Base-by-base conservation (phyloP, 192 early-diverging fungal genomes). In the Podila clonocystis region DNA sequence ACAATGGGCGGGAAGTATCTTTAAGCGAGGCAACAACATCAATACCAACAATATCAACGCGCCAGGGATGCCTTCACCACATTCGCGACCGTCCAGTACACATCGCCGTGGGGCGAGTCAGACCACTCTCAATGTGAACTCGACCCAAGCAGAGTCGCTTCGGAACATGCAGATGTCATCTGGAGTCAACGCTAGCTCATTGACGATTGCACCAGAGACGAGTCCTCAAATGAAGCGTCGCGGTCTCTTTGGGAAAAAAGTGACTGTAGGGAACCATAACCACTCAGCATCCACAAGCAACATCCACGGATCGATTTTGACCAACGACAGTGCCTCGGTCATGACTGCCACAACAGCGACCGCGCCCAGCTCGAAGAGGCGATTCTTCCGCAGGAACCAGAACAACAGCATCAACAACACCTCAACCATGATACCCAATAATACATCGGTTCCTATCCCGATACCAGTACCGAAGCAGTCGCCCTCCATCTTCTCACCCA, bases 1-100 rank as follows among this genome's bases (percentile, higher is more conserved):
- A 58, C 86, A 87, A 59, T 89, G 88, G 88, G 83, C 86, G 5
- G 88, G 88, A 31, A 61, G 82, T 9, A 70, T 87, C 13, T 86
- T 89, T 65, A 65, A 62, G 49, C 38, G 75, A 62, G 69, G 22
- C 34, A 67, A 24, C n/a, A 68, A 26, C 45, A 66, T 13, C 48
- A 17, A 4, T 12, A 20, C 1, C 28, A 57, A n/a, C 41, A 45
- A 45, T 17, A 17, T 15, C 41, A 45, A 45, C 41, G 41, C 17
- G 41, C 15, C 41, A 45, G 41, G 41, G 41, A 45, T 17, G 41
- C 15, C 41, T 12, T 2, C 41, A 17, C 3, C 41, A 17, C 41
- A 45, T 45, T 17, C 31, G 17, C 24, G 20, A 24, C 30, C 36
- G 41, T 48, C 22, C 11, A 33, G 29, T 36, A 48, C 48, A 26